These are phyloP conservation scores for Penicillium sp. DNA, from an alignment of 2,329 filamentous ascomycete species.

Conservation along the genomic window DNA sequence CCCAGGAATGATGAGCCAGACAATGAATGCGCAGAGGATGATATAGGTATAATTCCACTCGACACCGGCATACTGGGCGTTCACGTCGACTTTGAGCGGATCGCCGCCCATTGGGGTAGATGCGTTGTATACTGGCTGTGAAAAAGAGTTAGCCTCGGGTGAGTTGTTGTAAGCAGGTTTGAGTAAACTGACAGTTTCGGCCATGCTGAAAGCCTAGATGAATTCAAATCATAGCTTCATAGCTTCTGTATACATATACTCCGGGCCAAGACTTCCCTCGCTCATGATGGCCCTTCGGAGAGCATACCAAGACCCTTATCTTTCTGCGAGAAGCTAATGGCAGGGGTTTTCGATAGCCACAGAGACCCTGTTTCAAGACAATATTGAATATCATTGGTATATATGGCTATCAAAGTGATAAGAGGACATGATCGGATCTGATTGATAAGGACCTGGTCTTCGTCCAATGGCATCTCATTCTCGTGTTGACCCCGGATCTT, in stretches of 20 bases:
- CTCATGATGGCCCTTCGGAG: not conserved
- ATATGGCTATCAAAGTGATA: constrained; percentile 2
- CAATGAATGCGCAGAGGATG: constrained; percentile 58
- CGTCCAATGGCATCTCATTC: constrained; percentile 12
- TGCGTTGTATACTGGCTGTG: constrained; percentile 37
- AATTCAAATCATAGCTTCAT: not conserved
- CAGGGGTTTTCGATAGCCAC: not conserved
- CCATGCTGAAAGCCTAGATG: constrained; percentile 7
- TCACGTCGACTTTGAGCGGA: constrained; percentile 55
- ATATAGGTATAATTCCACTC: constrained; percentile 65
- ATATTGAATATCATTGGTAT: not conserved
- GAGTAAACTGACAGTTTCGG: constrained; percentile 6
- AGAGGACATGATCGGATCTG: not conserved
- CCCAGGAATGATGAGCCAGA: constrained; percentile 68
- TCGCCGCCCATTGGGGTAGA: constrained; percentile 56
- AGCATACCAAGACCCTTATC: not conserved
- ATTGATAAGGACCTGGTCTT: constrained; percentile 12
- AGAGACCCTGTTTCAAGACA: not conserved
- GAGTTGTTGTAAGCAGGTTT: not conserved
- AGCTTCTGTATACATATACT: not conserved
- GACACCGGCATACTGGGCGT: constrained; percentile 59
- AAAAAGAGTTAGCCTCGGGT: not conserved
- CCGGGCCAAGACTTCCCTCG: not conserved
- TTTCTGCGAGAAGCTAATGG: not conserved
- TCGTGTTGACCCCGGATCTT: constrained; percentile 15